A percentile compares a stretch with the other conserved stretches of the same genome.
Conservation (phyloP, 257 asterid genomes). For the Schizonepeta tenuifolia region DNA sequence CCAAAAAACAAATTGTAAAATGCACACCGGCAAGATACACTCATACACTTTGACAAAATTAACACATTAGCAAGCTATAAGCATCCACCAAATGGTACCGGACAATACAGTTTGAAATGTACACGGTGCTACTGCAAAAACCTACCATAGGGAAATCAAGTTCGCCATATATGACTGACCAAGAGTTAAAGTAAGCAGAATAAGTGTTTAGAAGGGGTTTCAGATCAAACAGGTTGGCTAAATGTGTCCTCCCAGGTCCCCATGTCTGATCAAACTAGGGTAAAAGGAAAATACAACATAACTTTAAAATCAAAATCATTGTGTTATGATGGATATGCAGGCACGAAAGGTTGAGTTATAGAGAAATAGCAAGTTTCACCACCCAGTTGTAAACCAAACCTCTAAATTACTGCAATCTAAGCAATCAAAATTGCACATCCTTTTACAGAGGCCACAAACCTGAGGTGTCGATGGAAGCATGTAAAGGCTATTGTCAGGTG, state of each 20-base stretch:
- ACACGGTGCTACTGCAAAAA: background rate
- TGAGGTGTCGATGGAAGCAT: slow-evolving; percentile 98
- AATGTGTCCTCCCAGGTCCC: slow-evolving; percentile 24
- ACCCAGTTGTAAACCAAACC: background rate
- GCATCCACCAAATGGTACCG: background rate
- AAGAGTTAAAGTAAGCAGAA: background rate
- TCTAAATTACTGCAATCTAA: slow-evolving; percentile 19
- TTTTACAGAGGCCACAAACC: slow-evolving; percentile 53
- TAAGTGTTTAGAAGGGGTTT: slow-evolving; percentile 11
- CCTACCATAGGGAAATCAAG: slow-evolving; percentile 19
- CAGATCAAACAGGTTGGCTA: background rate
- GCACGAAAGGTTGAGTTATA: background rate
- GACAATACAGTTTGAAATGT: background rate
- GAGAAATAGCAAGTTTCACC: slow-evolving; percentile 17
- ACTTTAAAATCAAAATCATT: slow-evolving; percentile 20
- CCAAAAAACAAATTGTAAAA: background rate
- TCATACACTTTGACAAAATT: background rate
- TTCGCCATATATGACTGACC: slow-evolving; percentile 1
- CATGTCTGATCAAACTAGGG: slow-evolving; percentile 23
- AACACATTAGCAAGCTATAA: slow-evolving; percentile 8
- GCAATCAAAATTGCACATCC: slow-evolving; percentile 23
- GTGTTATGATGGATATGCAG: slow-evolving; percentile 4
- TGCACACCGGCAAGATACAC: background rate
- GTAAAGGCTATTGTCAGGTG: slow-evolving; percentile 90
- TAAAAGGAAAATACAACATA: background rate